phyloP scores from a whole-genome alignment of 148 eudicot genomes.

The Chenopodium berlandieri region DNA sequence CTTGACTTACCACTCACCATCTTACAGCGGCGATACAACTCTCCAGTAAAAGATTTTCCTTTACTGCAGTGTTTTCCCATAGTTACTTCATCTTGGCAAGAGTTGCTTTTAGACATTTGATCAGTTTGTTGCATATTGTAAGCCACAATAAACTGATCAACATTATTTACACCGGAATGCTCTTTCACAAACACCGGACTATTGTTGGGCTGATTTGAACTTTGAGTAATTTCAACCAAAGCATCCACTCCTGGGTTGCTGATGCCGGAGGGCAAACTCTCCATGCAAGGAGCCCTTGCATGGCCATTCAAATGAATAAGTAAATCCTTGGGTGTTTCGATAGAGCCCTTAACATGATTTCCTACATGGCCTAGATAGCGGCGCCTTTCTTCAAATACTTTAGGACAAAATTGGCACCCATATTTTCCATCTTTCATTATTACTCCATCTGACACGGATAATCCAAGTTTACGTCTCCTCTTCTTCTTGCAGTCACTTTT shows the following conservation, averaged over 20 bases:
- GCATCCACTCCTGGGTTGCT: constrained; percentile 43
- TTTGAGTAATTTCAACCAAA: constrained; percentile 46
- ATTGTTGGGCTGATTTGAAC: constrained; percentile 22
- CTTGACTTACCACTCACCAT: neutral
- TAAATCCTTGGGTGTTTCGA: constrained; percentile 27
- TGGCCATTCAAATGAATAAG: constrained; percentile 24
- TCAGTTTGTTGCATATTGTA: constrained; percentile 9
- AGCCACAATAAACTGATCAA: constrained; percentile 19
- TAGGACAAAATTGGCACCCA: constrained; percentile 56
- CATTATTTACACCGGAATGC: constrained; percentile 11
- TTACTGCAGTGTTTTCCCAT: constrained; percentile 13
- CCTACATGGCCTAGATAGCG: constrained; percentile 59
- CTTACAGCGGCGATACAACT: constrained; percentile 16
- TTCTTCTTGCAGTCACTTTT: constrained; percentile 45
- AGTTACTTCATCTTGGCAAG: constrained; percentile 29
- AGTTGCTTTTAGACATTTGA: constrained; percentile 18
- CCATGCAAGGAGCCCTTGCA: constrained; percentile 17
- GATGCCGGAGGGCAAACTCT: constrained; percentile 20
- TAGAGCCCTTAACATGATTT: constrained; percentile 46
- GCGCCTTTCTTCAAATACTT: constrained; percentile 53
- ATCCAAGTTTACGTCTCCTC: constrained; percentile 38
- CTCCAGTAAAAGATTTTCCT: constrained; percentile 18
- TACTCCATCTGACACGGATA: constrained; percentile 46
- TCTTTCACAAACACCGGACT: constrained; percentile 20
- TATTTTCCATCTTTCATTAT: constrained; percentile 51